phyloP scores from a whole-genome alignment of 2,329 filamentous ascomycete genomes.

The Arachnopeziza araneosa region DNA sequence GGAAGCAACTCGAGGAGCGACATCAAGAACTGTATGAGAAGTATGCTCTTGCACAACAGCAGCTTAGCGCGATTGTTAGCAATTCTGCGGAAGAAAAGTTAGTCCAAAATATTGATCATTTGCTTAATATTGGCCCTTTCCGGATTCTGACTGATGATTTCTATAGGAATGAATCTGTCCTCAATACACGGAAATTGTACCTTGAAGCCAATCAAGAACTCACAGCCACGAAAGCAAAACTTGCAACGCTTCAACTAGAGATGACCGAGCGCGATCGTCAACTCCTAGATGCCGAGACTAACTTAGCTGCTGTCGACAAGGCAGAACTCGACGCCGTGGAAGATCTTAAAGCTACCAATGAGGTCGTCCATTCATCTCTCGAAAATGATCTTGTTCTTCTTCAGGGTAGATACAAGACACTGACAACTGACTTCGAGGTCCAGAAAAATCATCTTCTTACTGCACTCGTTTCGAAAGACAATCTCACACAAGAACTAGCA shows the following conservation, averaged over 20 bases:
- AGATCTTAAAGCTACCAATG: constrained; percentile 54
- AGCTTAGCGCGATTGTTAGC: constrained; percentile 49
- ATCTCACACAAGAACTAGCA: constrained; percentile 47
- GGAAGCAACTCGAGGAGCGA: constrained; percentile 47
- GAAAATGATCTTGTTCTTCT: constrained; percentile 52
- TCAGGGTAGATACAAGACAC: constrained; percentile 44
- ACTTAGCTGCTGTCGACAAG: constrained; percentile 50
- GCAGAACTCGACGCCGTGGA: constrained; percentile 50
- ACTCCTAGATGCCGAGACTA: constrained; percentile 45
- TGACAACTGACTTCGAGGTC: constrained; percentile 48
- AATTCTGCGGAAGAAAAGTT: constrained; percentile 51
- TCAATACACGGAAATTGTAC: constrained; percentile 45
- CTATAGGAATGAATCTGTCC: constrained; percentile 48
- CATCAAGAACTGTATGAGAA: constrained; percentile 54
- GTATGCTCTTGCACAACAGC: constrained; percentile 50
- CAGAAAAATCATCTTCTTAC: constrained; percentile 55
- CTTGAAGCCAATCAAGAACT: constrained; percentile 42
- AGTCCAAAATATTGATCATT: constrained; percentile 37
- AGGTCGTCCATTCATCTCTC: constrained; percentile 52
- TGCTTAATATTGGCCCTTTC: constrained; percentile 29
- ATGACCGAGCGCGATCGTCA: constrained; percentile 51
- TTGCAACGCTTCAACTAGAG: constrained; percentile 39
- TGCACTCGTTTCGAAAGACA: constrained; percentile 41
- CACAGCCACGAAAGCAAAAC: constrained; percentile 39
- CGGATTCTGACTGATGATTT: constrained; percentile 41